Evolutionary conservation across 2,329 filamentous ascomycete species (phyloP).

Genomic region (Fusarium austroafricanum): DNA sequence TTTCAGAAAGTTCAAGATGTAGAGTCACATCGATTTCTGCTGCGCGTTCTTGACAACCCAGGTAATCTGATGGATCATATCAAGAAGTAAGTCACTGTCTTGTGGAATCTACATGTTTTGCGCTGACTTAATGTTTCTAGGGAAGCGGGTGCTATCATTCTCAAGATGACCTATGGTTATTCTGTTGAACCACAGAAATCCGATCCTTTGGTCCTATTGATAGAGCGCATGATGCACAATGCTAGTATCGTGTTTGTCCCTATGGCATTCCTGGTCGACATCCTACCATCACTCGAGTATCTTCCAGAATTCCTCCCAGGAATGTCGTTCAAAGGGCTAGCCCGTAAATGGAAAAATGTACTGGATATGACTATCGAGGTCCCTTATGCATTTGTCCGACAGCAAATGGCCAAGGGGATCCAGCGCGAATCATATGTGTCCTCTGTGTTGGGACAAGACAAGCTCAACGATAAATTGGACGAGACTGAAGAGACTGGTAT

Average conservation of each 20-base stretch:
- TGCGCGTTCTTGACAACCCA: background rate
- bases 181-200: constrained; percentile 31
- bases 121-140: background rate
- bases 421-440: constrained; percentile 40
- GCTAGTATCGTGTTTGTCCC: background rate
- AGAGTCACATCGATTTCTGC: background rate
- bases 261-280: constrained; percentile 22
- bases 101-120: accelerated
- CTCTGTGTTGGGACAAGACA: background rate
- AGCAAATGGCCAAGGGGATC: constrained; percentile 28
- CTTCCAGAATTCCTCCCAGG: constrained; percentile 46
- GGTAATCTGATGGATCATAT: background rate
- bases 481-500: background rate
- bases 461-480: background rate
- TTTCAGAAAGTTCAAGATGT: background rate
- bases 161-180: constrained; percentile 47
- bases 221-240: constrained; percentile 22
- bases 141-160: constrained; percentile 34
- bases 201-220: constrained; percentile 42
- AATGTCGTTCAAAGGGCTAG: constrained; percentile 40
- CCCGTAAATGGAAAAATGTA: constrained; percentile 32
- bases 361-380: constrained; percentile 17
- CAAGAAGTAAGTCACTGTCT: background rate
- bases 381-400: constrained; percentile 43
- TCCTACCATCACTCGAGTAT: constrained; percentile 41